Percentiles rank a stretch among this genome's conserved stretches.
These are phyloP conservation scores for Neurospora sp. DNA, from an alignment of 2,329 filamentous ascomycete genomes.

Conservation along the genomic window DNA sequence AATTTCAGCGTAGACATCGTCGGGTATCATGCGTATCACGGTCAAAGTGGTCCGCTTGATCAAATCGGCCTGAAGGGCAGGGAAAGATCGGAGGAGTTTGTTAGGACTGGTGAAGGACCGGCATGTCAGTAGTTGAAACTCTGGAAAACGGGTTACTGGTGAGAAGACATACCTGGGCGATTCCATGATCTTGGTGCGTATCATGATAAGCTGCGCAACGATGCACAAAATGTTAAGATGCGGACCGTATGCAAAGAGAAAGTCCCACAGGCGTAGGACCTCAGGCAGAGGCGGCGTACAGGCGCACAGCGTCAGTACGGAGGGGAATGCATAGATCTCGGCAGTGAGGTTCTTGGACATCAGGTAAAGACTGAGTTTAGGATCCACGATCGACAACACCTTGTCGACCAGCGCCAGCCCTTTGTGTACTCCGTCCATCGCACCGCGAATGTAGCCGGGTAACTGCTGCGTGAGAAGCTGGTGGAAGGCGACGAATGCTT, in stretches of 20 bases:
- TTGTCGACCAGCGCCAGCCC: constrained; percentile 87
- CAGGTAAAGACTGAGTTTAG: constrained; percentile 75
- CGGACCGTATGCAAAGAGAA: constrained; percentile 88
- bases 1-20: constrained; percentile 84
- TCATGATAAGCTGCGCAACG: constrained; percentile 84
- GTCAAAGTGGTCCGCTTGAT: constrained; percentile 79
- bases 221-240: constrained; percentile 96
- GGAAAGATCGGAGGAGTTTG: constrained; percentile 81
- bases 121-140: constrained; percentile 18
- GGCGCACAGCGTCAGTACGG: constrained; percentile 86
- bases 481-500: constrained; percentile 88
- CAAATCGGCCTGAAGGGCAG: constrained; percentile 70
- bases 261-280: constrained; percentile 91
- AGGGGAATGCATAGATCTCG: constrained; percentile 93
- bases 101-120: constrained; percentile 58
- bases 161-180: constrained; percentile 59
- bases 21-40: constrained; percentile 81
- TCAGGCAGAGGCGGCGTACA: constrained; percentile 93
- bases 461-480: constrained; percentile 79
- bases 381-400: constrained; percentile 83
- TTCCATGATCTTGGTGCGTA: constrained; percentile 72
- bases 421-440: constrained; percentile 94
- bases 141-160: neutral
- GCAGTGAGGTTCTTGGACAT: constrained; percentile 81
- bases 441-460: constrained; percentile 86